Percentiles rank a stretch among this genome's conserved stretches.
Evolutionary conservation across 768 basidiomycete species (phyloP).

Genomic region (Trametes maxima): DNA sequence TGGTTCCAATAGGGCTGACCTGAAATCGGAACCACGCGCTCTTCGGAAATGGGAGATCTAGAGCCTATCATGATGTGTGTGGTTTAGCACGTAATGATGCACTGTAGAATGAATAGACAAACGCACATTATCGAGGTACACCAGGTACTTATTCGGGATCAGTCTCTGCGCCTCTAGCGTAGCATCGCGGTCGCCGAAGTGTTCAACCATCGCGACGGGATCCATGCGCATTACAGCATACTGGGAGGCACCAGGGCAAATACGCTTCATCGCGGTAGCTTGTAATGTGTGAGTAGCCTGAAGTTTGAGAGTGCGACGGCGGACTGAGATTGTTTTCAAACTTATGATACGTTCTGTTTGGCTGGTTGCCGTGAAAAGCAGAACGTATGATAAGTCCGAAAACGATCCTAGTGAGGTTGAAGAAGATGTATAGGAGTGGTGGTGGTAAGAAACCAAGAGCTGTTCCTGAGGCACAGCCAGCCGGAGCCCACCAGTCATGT

Average conservation of each 20-base stretch:
- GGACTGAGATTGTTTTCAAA: too few relatives aligned
- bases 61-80: background rate
- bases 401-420: too few relatives aligned
- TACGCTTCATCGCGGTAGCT: background rate
- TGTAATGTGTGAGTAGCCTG: background rate
- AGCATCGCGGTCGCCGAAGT: background rate
- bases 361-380: too few relatives aligned
- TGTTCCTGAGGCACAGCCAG: too few relatives aligned
- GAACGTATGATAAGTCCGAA: too few relatives aligned
- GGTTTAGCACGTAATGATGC: background rate
- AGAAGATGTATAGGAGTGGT: too few relatives aligned
- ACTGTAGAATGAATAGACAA: background rate
- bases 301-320: too few relatives aligned
- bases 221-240: slow-evolving; percentile 1
- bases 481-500: too few relatives aligned
- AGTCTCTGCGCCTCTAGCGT: background rate
- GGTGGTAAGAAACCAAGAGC: too few relatives aligned
- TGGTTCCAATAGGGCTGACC: background rate
- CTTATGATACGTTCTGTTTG: too few relatives aligned
- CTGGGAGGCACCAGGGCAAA: background rate
- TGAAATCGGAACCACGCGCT: background rate
- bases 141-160: background rate
- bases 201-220: slow-evolving; percentile 6
- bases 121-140: background rate
- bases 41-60: background rate